A percentile compares a stretch with the other conserved stretches of the same genome.
phyloP scores from a whole-genome alignment of 2,329 filamentous ascomycete genomes.

The Penicillium sp. region DNA sequence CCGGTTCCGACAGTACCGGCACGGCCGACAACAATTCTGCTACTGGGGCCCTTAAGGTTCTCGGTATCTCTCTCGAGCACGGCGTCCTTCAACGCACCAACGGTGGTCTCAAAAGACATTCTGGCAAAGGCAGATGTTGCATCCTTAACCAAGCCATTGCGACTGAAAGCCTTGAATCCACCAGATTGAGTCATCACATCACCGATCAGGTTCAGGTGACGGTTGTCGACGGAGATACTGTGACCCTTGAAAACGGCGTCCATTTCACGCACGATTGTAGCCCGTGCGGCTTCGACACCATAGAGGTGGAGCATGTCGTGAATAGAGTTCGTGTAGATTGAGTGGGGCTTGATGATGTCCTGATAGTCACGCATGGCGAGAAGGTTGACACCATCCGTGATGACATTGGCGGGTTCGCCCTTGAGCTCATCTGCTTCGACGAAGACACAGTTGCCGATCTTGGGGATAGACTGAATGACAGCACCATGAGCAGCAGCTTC shows the following conservation, averaged over 20 bases:
- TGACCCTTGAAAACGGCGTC: conserved; percentile 81
- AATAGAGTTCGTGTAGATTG: conserved; percentile 89
- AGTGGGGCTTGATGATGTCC: conserved; percentile 80
- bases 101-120: conserved; percentile 98
- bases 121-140: conserved; percentile 92
- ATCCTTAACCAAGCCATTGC: conserved; percentile 74
- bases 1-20: conserved; percentile 84
- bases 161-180: conserved; percentile 85
- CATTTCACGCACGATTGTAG: conserved; percentile 82
- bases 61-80: conserved; percentile 88
- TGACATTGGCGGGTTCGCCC: conserved; percentile 53
- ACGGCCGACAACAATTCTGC: conserved; percentile 81
- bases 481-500: conserved; percentile 75
- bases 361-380: conserved; percentile 85
- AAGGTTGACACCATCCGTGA: conserved; percentile 83
- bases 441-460: conserved; percentile 70
- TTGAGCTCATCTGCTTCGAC: conserved; percentile 58
- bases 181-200: conserved; percentile 97
- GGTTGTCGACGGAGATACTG: conserved; percentile 85
- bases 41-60: conserved; percentile 78
- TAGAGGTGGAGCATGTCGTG: conserved; percentile 79
- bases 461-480: conserved; percentile 81
- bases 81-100: conserved; percentile 89
- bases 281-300: conserved; percentile 88
- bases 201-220: conserved; percentile 91